Conservation (phyloP, 1,139 yeast genomes). For the Zygosaccharomyces sapae region DNA sequence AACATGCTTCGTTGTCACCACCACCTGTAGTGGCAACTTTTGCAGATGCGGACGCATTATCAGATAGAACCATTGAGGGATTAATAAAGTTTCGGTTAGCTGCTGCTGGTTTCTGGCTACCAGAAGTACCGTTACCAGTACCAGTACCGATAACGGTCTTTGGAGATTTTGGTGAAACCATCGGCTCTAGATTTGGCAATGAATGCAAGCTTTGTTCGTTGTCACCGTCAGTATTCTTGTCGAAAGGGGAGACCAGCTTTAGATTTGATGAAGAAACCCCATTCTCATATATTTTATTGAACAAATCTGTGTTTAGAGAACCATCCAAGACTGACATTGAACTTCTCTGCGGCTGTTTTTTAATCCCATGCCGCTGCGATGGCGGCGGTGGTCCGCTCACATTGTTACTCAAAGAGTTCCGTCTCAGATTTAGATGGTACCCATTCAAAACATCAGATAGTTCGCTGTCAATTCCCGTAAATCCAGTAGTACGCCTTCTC, state of each 20-base stretch:
- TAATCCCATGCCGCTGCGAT: slow-evolving; percentile 16
- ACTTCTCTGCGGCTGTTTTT: slow-evolving; percentile 25
- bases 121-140: slow-evolving; percentile 2
- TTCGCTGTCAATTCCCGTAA: slow-evolving; percentile 21
- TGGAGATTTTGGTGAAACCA: slow-evolving; percentile 17
- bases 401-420: slow-evolving; percentile 7
- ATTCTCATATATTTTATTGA: slow-evolving; percentile 22
- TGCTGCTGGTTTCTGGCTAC: slow-evolving; percentile 1
- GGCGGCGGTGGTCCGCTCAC: slow-evolving; percentile 4
- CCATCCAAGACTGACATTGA: slow-evolving; percentile 27
- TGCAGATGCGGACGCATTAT: slow-evolving; percentile 22
- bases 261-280: slow-evolving; percentile 12
- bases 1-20: slow-evolving; percentile 14
- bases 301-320: slow-evolving; percentile 18
- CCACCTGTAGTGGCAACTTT: slow-evolving; percentile 23
- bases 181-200: slow-evolving; percentile 13
- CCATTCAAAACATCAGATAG: slow-evolving; percentile 28
- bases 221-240: slow-evolving; percentile 11
- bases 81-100: slow-evolving; percentile 23
- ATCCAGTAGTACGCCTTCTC: slow-evolving; percentile 8
- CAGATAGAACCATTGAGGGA: slow-evolving; percentile 30
- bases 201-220: slow-evolving; percentile 9
- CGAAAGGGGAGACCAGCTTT: slow-evolving; percentile 15
- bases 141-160: slow-evolving; percentile 8
- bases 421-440: slow-evolving; percentile 28